Evolutionary conservation across 257 asterid species (phyloP).

Genomic region (Penstemon eatonii): DNA sequence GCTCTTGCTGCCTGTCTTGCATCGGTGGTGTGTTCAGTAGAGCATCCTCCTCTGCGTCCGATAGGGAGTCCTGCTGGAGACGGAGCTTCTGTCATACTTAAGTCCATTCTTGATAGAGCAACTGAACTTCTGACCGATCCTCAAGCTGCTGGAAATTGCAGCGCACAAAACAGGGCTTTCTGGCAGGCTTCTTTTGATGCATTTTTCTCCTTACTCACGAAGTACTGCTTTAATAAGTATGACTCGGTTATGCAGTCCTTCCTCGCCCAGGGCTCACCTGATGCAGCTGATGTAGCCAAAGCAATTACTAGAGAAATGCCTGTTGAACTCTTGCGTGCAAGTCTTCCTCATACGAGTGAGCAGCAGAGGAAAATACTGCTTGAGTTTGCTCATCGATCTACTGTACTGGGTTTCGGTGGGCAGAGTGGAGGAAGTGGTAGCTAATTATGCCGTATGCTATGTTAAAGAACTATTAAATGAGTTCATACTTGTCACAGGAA

Average conservation of each 20-base stretch:
- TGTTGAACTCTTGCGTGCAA: constrained; percentile 66
- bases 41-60: constrained; percentile 77
- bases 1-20: constrained; percentile 77
- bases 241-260: constrained; percentile 57
- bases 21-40: constrained; percentile 70
- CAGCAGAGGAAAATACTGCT: constrained; percentile 56
- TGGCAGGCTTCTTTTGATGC: constrained; percentile 92
- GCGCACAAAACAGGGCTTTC: constrained; percentile 46
- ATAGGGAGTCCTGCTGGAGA: constrained; percentile 68
- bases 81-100: constrained; percentile 68
- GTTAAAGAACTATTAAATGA: constrained; percentile 17
- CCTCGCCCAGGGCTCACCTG: constrained; percentile 44
- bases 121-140: constrained; percentile 70
- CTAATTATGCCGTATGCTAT: constrained; percentile 15
- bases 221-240: constrained; percentile 69
- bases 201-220: constrained; percentile 58
- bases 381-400: constrained; percentile 65
- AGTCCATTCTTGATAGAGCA: constrained; percentile 69
- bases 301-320: constrained; percentile 72
- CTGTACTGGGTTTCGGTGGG: constrained; percentile 35
- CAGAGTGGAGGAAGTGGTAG: constrained; percentile 39
- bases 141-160: constrained; percentile 50
- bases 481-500: constrained; percentile 6
- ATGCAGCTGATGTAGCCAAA: constrained; percentile 54
- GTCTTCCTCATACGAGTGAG: constrained; percentile 78